Evolutionary conservation across 768 basidiomycete genomes (phyloP).

Genomic region (Tubosaeta sp.): DNA sequence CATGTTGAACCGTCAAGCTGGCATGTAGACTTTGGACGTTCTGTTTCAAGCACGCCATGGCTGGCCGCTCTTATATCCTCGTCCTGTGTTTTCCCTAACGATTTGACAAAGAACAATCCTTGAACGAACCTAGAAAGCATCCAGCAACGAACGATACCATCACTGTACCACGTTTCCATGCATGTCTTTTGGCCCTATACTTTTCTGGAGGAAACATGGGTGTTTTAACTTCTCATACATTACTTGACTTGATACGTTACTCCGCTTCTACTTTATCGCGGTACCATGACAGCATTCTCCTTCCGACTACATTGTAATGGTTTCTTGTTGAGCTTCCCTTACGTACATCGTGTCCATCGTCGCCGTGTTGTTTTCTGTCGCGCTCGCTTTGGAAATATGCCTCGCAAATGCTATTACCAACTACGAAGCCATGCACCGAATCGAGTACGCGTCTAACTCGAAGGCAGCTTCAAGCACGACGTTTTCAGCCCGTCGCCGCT

Average conservation of each 20-base stretch:
- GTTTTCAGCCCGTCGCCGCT: conserved; percentile 79
- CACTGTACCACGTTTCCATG: conserved; percentile 23
- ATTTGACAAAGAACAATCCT: conserved; percentile 16
- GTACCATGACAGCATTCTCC: conserved; percentile 4
- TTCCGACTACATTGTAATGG: not conserved
- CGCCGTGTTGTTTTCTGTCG: conserved; percentile 23
- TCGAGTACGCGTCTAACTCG: conserved; percentile 33
- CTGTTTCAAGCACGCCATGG: not conserved
- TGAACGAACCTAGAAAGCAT: conserved; percentile 28
- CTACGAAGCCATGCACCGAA: not conserved
- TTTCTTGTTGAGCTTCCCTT: conserved; percentile 14
- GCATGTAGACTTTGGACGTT: conserved; percentile 37
- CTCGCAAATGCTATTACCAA: conserved; percentile 4
- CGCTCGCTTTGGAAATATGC: conserved; percentile 20
- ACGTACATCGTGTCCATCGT: conserved; percentile 20
- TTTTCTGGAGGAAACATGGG: not conserved
- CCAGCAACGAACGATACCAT: conserved; percentile 22
- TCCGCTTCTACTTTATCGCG: conserved; percentile 8
- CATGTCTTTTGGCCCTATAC: conserved; percentile 10
- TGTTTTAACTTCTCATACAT: conserved; percentile 1
- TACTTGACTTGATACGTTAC: conserved; percentile 13
- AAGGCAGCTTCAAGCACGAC: conserved; percentile 75
- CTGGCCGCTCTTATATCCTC: not conserved
- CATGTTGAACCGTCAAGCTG: conserved; percentile 72
- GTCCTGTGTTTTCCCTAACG: conserved; percentile 5